phyloP scores from a whole-genome alignment of 1,139 yeast species.

The Geotrichum candidum region DNA sequence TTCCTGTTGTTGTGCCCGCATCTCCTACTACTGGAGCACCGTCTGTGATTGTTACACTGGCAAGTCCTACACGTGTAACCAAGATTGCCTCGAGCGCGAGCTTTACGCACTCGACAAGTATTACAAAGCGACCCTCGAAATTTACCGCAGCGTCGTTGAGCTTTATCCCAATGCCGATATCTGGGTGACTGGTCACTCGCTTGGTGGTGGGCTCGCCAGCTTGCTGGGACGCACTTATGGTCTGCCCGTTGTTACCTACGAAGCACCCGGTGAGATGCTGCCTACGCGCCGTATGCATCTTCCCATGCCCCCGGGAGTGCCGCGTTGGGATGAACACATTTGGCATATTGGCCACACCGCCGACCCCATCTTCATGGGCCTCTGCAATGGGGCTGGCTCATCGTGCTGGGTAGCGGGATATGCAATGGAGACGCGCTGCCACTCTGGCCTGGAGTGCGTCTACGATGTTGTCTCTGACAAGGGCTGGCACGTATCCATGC shows the following conservation, averaged over 20 bases:
- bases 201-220: slow-evolving; percentile 85
- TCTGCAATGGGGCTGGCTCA: slow-evolving; percentile 90
- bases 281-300: slow-evolving; percentile 80
- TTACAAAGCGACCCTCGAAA: slow-evolving; percentile 72
- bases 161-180: slow-evolving; percentile 65
- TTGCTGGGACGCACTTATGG: slow-evolving; percentile 87
- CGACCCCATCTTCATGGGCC: slow-evolving; percentile 95
- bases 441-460: slow-evolving; percentile 79
- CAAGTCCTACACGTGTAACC: slow-evolving; percentile 81
- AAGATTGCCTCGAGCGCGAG: slow-evolving; percentile 76
- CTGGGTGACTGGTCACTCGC: slow-evolving; percentile 94
- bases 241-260: slow-evolving; percentile 80
- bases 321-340: slow-evolving; percentile 69
- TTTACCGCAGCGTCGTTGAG: slow-evolving; percentile 64
- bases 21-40: slow-evolving; percentile 86
- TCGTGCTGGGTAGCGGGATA: slow-evolving; percentile 89
- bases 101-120: slow-evolving; percentile 70
- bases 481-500: slow-evolving; percentile 87
- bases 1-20: slow-evolving; percentile 94
- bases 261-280: slow-evolving; percentile 88
- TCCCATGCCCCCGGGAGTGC: slow-evolving; percentile 90
- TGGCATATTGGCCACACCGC: slow-evolving; percentile 98
- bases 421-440: slow-evolving; percentile 97
- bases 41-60: slow-evolving; percentile 88
- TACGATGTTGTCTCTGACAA: slow-evolving; percentile 85